Base-by-base conservation (phyloP, 306 rosid species). In the Dryas alaskensis region DNA sequence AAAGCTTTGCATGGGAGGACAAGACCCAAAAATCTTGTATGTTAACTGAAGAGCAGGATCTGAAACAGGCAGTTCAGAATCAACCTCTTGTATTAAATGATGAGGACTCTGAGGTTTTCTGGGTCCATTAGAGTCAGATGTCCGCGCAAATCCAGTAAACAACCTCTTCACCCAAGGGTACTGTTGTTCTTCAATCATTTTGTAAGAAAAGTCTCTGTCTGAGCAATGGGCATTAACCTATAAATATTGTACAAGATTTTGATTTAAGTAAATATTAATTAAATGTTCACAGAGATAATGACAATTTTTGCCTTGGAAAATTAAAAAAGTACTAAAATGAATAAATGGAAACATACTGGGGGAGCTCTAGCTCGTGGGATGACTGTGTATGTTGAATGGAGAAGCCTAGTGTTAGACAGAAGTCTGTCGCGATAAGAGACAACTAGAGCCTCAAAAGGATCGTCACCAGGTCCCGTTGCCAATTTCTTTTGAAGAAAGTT, bases 301-400 rank as follows among this genome's bases (percentile, higher is more conserved):
- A 70, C 69, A 70, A 62, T 42, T 61, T 62, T 51, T 27, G 73
- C 74, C 12, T 22, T 66, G 12, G 7, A 47, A 0, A 11, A 10
- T 19, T 1, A 52, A 63, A 49, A 54, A 47, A 66, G 70, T 45
- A 53, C 10, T 8, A 65, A 69, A 77, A 76, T 64, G 66, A 78
- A 79, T 54, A 67, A 51, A 59, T 58, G 5, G 60, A 67, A 48
- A 88, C 90, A 79, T 92, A 95, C 99, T 7, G 97, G 98, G 39
- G 99, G 98, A 67, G 99, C 97, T 86, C 99, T 88, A 79, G 84
- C 75, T 70, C 77, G 86, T 25, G 99, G 97, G 80, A 95, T 95
- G 85, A 84, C 88, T 73, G 97, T 73, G 84, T 92, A 95, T 67
- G 96, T 74, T 39, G 99, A 86, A 82, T 90, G 96, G 73, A 95